phyloP scores from a whole-genome alignment of 495 filamentous ascomycete genomes.

The Astrothelium subdiscretum region DNA sequence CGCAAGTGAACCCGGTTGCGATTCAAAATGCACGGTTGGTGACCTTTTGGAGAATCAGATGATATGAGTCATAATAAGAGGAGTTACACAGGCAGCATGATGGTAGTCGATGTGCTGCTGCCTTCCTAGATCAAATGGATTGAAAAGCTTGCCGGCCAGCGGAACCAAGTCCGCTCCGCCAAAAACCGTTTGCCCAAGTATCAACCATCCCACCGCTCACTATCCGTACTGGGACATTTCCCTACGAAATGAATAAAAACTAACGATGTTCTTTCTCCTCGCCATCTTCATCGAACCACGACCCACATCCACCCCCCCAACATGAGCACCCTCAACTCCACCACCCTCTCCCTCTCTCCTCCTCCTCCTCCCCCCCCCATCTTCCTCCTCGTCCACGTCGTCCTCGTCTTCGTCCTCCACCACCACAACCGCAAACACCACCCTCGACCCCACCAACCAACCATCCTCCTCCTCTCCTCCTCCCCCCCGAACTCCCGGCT shows the following conservation, averaged over 20 bases:
- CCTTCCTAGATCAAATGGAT: not conserved
- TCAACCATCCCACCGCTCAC: too few relatives aligned
- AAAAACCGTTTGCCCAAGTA: too few relatives aligned
- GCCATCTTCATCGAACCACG: not conserved
- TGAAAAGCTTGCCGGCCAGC: not conserved
- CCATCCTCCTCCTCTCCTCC: conserved; percentile 8
- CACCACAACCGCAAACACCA: not conserved
- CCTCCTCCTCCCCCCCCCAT: too few relatives aligned
- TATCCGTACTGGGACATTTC: too few relatives aligned
- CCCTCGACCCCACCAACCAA: conserved; percentile 20
- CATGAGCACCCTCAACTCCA: not conserved
- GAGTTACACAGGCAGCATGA: too few relatives aligned
- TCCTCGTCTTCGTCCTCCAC: too few relatives aligned
- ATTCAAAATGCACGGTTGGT: not conserved
- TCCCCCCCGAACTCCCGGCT: conserved; percentile 41
- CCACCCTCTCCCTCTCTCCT: not conserved
- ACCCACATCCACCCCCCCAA: not conserved
- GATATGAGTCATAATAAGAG: not conserved
- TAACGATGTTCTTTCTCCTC: too few relatives aligned
- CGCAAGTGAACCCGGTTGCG: too few relatives aligned
- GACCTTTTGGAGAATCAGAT: not conserved
- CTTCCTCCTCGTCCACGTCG: too few relatives aligned
- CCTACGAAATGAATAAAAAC: too few relatives aligned
- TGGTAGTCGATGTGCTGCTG: not conserved
- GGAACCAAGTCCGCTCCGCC: not conserved